Evolutionary conservation across 371 early-diverging fungal genomes (phyloP), one percentile per base, ranked within the genome.

Genomic region (Rhizopus delemar): DNA sequence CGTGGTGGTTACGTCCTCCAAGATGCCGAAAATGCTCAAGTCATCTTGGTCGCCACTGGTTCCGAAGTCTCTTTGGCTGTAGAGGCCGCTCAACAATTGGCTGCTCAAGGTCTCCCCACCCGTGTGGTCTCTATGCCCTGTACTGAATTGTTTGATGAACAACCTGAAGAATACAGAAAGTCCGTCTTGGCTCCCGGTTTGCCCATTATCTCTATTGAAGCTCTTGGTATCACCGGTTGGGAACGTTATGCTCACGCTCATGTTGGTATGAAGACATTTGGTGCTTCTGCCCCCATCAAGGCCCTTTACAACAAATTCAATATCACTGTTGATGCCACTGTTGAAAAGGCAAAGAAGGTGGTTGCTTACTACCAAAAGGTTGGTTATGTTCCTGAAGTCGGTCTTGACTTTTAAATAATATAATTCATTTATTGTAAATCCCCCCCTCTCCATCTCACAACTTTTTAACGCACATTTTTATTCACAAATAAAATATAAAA

Each of bases 91-190:
- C 82, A 90, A 63, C 61, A 77, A 43, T 79, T 98, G 34, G 74
- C 81, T 34, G 71, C 82, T 54, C 73, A 86, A 28, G 76, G 76
- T 12, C 68, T 87, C 66, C 60, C 71, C 15, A 86, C 90, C 32
- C 91, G 94, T 59, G 88, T 99, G 39, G 97, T 99, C 36, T 99
- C 99, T 39, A 88, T 99, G 84, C 96, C 98, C 22, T 99, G 94
- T 64, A 83, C 88, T 64, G 95, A 95, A 66, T 75, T 99, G 51
- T 99, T 99, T 70, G 95, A 95, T 54, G 89, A 90, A 58, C 99
- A 99, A 80, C 41, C 85, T 13, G 66, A 77, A 32, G 94, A 88
- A 56, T 99, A 99, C 87, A 85, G 88, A 68, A 76, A 86, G 41
- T 75, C 82, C 4, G 96, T 99, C 33, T 83, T 99, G 63, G 77